Base-by-base conservation (phyloP, 2,329 filamentous ascomycete species). In the Aureobasidium uvarum region DNA sequence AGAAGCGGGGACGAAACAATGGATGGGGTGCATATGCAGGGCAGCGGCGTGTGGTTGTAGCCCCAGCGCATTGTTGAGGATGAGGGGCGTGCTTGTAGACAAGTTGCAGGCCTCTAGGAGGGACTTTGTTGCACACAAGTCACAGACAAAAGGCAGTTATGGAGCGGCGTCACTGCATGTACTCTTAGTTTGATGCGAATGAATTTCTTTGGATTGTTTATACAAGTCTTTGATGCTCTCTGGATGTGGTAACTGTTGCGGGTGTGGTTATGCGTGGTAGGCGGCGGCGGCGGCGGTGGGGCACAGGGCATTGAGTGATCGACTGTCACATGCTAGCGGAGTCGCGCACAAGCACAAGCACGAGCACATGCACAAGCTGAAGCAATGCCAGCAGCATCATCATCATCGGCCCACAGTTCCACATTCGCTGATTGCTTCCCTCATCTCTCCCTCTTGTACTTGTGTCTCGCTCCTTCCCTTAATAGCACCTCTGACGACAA, bases 21-120 rank as follows among this genome's bases (percentile, higher is more conserved):
- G 60, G 46, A 54, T 64, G 60, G 48, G 46, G 60, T 54, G 28
- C 50, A 62, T 45, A 58, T 41, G 63, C 63, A 59, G 43, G 63
- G 54, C 23, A 58, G 41, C 52, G 45, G 25, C 23, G 18, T 64
- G 60, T n/a, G 25, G 10, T 25, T 48, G 28, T 25, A 41, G n/a
- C 45, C 20, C 25, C 58, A 62, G 58, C 39, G 28, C 58, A 62
- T 50, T 50, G 58, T 62, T 51, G 58, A 62, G 58, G 41, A 62
- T 50, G 58, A 50, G 58, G 58, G 58, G 58, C 33, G 56, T 46
- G 43, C 56, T 46, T 38, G 56, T 60, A 60, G 56, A 60, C 56
- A 23, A 38, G 41, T 48, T 46, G 43, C 43, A 18, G n/a, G 56
- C 16, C 31, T 39, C 31, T 23, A 31, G 18, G 39, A 45, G 13